phyloP scores from a whole-genome alignment of 257 asterid species.

The Petunia axillaris region DNA sequence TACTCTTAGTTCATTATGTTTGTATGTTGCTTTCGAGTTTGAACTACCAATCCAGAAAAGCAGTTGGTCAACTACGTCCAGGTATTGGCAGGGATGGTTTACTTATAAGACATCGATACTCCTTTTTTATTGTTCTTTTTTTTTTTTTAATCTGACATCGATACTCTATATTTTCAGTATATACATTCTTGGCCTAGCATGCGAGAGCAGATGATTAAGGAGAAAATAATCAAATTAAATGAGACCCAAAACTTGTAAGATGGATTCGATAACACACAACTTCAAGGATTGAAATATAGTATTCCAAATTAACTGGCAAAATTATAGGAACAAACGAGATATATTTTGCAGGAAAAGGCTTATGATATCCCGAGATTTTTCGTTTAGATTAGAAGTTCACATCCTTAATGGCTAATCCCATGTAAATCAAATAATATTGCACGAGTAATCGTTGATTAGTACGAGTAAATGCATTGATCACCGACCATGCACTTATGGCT shows the following conservation, averaged over 20 bases:
- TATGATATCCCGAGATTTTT: background rate
- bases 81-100: background rate
- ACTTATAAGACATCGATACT: background rate
- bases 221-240: background rate
- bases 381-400: background rate
- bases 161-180: background rate
- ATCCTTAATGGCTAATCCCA: background rate
- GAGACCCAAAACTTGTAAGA: background rate
- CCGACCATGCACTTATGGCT: conserved; percentile 21
- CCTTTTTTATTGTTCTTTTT: background rate
- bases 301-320: too few relatives aligned
- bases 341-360: background rate
- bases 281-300: too few relatives aligned
- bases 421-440: conserved; percentile 1
- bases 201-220: background rate
- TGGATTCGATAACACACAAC: too few relatives aligned
- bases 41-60: background rate
- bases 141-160: background rate
- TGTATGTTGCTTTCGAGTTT: too few relatives aligned
- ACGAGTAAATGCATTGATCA: conserved; percentile 31
- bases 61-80: conserved; percentile 22
- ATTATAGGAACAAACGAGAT: too few relatives aligned
- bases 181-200: background rate
- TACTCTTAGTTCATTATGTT: background rate
- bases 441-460: conserved; percentile 21